Evolutionary conservation across 176 grass and related monocot genomes (phyloP), one percentile per base, ranked within the genome.

Genomic region (Bonia amplexicaulis): DNA sequence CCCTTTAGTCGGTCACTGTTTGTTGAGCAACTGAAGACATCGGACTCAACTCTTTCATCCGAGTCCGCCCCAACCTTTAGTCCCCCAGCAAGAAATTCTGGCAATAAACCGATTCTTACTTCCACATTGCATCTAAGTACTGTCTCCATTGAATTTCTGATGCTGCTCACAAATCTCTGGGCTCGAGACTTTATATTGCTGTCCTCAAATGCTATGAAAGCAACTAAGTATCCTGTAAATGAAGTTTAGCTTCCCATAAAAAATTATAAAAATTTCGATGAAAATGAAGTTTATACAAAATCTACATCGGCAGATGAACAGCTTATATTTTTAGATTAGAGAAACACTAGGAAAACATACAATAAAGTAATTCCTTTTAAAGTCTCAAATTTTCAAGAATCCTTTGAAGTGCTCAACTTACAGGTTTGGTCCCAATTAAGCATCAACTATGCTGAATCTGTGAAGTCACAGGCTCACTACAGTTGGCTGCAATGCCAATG

Each of bases 91-190:
- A 83, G 82, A 78, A 85, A 76, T 69, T 88, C 87, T 46, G 87
- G 72, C 80, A 81, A 73, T 77, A 94, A 87, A 71, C 88, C 81
- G 11, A 96, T 90, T 66, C 75, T 87, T 57, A 99, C 86, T 82
- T 99, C 88, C 31, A 99, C 93, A 45, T 82, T 92, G 71, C 84
- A 88, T 84, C 87, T 89, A 70, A 99, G 70, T 62, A 92, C 91
- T 68, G 88, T 99, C 87, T 99, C 96, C 45, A 96, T 84, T 42
- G 96, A 96, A 80, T 99, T 89, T 73, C 89, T 94, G 87, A 99
- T 99, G 65, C 93, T 99, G 81, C 93, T 96, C 72, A 94, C 71
- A 78, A 96, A 99, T 85, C 91, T 95, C 83, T 94, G 90, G 23
- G 93, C 93, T 90, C 90, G 89, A 71, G 85, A 92, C 74, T 91